phyloP scores from a whole-genome alignment of 495 filamentous ascomycete species.

The Glarea lozoyensis region DNA sequence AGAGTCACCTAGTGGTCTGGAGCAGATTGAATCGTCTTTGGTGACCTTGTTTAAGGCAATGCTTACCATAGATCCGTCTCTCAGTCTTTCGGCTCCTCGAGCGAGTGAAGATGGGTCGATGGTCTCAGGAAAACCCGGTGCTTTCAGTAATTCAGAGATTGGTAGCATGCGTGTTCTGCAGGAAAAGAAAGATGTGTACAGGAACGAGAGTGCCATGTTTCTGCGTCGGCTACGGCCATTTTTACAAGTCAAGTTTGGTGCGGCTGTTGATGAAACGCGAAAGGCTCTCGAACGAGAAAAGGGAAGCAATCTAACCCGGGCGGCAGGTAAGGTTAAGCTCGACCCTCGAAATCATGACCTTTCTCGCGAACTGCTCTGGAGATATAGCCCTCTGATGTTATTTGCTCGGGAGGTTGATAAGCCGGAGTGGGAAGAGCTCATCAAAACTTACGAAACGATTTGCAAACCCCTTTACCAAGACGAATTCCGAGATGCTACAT shows the following conservation, averaged over 20 bases:
- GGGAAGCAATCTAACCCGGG: slow-evolving; percentile 18
- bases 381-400: slow-evolving; percentile 73
- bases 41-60: slow-evolving; percentile 90
- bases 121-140: slow-evolving; percentile 33
- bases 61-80: slow-evolving; percentile 76
- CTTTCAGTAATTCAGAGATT: slow-evolving; percentile 68
- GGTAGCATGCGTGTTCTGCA: slow-evolving; percentile 87
- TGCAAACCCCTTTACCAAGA: slow-evolving; percentile 68
- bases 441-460: slow-evolving; percentile 71
- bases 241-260: slow-evolving; percentile 71
- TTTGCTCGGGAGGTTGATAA: slow-evolving; percentile 78
- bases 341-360: slow-evolving; percentile 44
- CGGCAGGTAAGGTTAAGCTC: slow-evolving; percentile 40
- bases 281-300: slow-evolving; percentile 40
- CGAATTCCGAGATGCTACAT: slow-evolving; percentile 70
- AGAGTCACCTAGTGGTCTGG: slow-evolving; percentile 58
- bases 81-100: slow-evolving; percentile 18
- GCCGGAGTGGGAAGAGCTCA: slow-evolving; percentile 67
- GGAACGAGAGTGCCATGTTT: slow-evolving; percentile 59
- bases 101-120: slow-evolving; percentile 31
- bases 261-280: slow-evolving; percentile 56
- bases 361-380: slow-evolving; percentile 56
- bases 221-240: slow-evolving; percentile 70
- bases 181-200: slow-evolving; percentile 85
- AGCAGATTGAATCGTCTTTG: slow-evolving; percentile 65